Evolutionary conservation across 2,329 filamentous ascomycete genomes (phyloP).

Genomic region (Aspergillus sp.): DNA sequence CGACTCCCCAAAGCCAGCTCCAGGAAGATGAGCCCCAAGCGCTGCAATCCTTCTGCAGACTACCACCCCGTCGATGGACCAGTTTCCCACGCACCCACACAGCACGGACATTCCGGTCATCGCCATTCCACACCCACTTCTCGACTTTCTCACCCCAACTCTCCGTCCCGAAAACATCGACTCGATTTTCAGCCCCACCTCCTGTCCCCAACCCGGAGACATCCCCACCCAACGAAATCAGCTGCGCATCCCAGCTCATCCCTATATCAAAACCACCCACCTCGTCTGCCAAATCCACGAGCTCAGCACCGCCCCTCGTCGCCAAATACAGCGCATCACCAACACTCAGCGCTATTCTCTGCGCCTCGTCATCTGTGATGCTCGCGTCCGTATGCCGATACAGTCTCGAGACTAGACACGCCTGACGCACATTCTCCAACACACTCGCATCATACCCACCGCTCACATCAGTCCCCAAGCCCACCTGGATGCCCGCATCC

Average conservation of each 20-base stretch:
- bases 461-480: constrained; percentile 86
- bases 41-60: background rate
- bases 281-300: constrained; percentile 69
- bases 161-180: constrained; percentile 92
- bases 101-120: constrained; percentile 82
- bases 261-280: constrained; percentile 83
- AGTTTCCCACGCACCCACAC: constrained; percentile 87
- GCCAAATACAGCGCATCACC: constrained; percentile 85
- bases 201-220: constrained; percentile 21
- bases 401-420: constrained; percentile 72
- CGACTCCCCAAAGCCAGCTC: constrained; percentile 6
- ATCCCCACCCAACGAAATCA: constrained; percentile 62
- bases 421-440: constrained; percentile 79
- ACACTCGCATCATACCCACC: constrained; percentile 83
- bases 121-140: constrained; percentile 93
- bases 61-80: constrained; percentile 57
- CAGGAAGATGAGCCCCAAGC: background rate
- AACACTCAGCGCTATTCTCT: constrained; percentile 68
- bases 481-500: constrained; percentile 72
- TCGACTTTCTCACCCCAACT: constrained; percentile 80
- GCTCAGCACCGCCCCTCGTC: constrained; percentile 80
- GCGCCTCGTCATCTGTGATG: constrained; percentile 31
- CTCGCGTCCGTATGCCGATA: constrained; percentile 52
- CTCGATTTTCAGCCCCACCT: constrained; percentile 56
- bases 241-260: constrained; percentile 88